These are phyloP conservation scores for Hypoxylon sp. DNA, from an alignment of 2,329 filamentous ascomycete genomes.

Conservation along the genomic window DNA sequence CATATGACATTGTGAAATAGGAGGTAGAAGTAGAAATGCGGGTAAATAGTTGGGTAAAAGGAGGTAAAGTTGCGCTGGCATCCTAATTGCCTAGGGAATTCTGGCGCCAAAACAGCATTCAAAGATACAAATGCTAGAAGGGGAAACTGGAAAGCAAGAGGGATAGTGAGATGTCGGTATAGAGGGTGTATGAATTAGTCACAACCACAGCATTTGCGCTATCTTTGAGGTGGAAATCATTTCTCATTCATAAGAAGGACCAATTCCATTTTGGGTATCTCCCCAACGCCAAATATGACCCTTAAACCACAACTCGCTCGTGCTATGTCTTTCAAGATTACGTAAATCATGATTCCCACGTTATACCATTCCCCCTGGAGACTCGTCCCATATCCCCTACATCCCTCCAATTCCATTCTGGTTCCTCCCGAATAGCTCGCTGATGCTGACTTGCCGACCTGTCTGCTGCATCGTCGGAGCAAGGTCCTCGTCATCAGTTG, in stretches of 20 bases:
- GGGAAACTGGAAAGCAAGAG: background rate
- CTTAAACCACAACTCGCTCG: background rate
- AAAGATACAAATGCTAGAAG: background rate
- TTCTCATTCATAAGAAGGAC: conserved; percentile 25
- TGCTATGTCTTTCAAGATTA: background rate
- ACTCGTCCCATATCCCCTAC: background rate
- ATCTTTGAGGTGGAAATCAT: conserved; percentile 1
- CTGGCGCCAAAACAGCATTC: background rate
- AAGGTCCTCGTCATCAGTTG: conserved; percentile 19
- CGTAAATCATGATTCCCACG: background rate
- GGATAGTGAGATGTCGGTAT: background rate
- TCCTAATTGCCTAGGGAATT: background rate
- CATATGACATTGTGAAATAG: background rate
- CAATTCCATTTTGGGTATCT: conserved; percentile 32
- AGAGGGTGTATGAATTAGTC: background rate
- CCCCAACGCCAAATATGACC: conserved; percentile 27
- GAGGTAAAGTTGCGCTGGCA: background rate
- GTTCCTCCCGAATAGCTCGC: conserved; percentile 44
- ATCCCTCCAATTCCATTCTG: conserved; percentile 27
- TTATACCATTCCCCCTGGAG: background rate
- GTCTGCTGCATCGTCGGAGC: conserved; percentile 26
- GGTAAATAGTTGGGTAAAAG: background rate
- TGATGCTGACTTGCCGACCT: conserved; percentile 46
- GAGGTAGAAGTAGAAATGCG: background rate
- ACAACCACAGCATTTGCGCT: background rate